A percentile compares a stretch with the other conserved stretches of the same genome.
Evolutionary conservation across 176 grass and related monocot species (phyloP).

Genomic region (Aegilops longissima): DNA sequence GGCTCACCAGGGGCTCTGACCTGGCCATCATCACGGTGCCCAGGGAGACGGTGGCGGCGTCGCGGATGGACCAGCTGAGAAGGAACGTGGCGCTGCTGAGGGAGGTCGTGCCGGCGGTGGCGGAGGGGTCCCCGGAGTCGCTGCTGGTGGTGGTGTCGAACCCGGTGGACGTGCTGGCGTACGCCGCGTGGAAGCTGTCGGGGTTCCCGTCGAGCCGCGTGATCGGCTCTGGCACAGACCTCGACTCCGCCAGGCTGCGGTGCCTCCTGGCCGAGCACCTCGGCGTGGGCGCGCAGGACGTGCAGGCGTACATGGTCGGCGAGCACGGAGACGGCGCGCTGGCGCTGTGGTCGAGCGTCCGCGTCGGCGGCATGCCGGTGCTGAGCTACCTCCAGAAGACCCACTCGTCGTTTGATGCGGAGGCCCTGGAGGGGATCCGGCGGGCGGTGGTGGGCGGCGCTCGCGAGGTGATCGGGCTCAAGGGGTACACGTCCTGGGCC

Average conservation of each 20-base stretch:
- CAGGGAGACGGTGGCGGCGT: constrained; percentile 43
- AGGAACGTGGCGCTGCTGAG: constrained; percentile 47
- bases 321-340: constrained; percentile 57
- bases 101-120: constrained; percentile 42
- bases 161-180: constrained; percentile 57
- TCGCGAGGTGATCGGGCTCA: constrained; percentile 45
- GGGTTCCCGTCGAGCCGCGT: constrained; percentile 55
- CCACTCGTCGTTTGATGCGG: constrained; percentile 17
- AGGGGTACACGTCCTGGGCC: constrained; percentile 60
- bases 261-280: constrained; percentile 50
- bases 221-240: constrained; percentile 57
- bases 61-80: constrained; percentile 38
- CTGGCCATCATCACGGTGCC: constrained; percentile 48
- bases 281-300: constrained; percentile 53
- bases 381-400: constrained; percentile 40
- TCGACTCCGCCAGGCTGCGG: constrained; percentile 48
- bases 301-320: constrained; percentile 56
- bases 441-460: constrained; percentile 43
- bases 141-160: constrained; percentile 55
- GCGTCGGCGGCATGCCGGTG: constrained; percentile 42
- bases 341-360: constrained; percentile 57
- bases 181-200: constrained; percentile 63
- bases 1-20: constrained; percentile 43
- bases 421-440: constrained; percentile 36
- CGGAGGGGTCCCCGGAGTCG: constrained; percentile 36